Evolutionary conservation across 768 basidiomycete genomes (phyloP).

Genomic region (Boletus fagicola): DNA sequence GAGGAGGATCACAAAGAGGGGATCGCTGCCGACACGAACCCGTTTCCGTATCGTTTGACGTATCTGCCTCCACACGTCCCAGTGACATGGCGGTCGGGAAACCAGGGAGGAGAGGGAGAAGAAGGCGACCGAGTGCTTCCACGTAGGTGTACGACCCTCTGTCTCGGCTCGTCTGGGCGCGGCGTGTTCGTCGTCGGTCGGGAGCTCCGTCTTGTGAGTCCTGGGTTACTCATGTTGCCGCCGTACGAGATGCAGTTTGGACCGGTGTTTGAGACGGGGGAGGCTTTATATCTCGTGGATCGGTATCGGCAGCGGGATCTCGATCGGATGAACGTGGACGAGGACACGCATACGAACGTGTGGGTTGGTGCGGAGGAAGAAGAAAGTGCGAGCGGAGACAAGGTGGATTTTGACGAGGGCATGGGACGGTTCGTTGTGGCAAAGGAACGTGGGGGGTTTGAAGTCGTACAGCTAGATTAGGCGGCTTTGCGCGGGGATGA

Average conservation of each 20-base stretch:
- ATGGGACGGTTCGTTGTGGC: constrained; percentile 33
- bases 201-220: constrained; percentile 25
- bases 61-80: constrained; percentile 11
- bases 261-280: constrained; percentile 27
- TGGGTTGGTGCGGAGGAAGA: neutral
- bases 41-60: too few relatives aligned
- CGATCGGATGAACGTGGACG: neutral
- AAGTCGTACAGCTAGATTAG: constrained; percentile 25
- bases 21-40: too few relatives aligned
- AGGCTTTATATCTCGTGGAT: constrained; percentile 20
- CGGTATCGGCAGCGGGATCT: neutral
- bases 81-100: neutral
- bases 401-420: constrained; percentile 32
- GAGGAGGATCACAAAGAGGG: too few relatives aligned
- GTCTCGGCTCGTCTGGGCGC: constrained; percentile 29
- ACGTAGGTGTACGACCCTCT: constrained; percentile 17
- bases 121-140: neutral
- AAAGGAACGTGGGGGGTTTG: constrained; percentile 26
- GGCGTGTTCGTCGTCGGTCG: constrained; percentile 27
- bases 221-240: constrained; percentile 23
- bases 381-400: constrained; percentile 8
- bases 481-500: neutral
- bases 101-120: neutral
- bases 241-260: constrained; percentile 32
- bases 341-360: neutral